Base-by-base conservation (phyloP, 768 basidiomycete genomes). In the Rhizopogon rudus region DNA sequence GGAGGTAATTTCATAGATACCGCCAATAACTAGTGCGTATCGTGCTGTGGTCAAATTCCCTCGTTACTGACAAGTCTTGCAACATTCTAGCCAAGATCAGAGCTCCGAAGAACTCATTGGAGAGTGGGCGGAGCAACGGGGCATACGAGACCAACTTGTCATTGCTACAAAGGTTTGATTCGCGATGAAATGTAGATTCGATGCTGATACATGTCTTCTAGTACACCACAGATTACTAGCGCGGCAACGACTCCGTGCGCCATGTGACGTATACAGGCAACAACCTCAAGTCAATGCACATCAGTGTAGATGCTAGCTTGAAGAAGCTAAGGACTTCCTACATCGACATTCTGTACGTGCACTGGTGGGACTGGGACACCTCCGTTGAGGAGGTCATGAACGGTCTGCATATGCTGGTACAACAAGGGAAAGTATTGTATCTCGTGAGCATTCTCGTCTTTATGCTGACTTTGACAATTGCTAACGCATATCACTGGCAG, bases 331-430 rank as follows among this genome's bases (percentile, higher is more conserved):
- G 63, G 20, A 56, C 63, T 48, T 64, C 59, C 40, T 65, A 62
- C 22, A 57, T 69, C n/a, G 55, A 54, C 13, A 61, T 58, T 35
- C 52, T 62, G 22, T 58, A 67, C 14, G 45, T 69, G n/a, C 67
- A 69, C 44, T 71, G 68, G 68, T 69, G 67, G 67, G 67, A 68
- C 51, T 74, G 81, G 81, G 82, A 83, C 61, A 81, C 79, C 9
- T 70, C 71, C 14, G 71, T 85, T 45, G 77, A 80, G 61, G 83
- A 86, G 65, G 67, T 84, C 41, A 82, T 85, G 81, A 73, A 75
- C 40, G 65, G 71, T 7, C 68, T 86, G 6, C 79, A 85, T 57
- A 67, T 73, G 17, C 72, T 85, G 35, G 78, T 85, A 37, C 65
- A 63, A 7, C 61, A 71, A 33, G 77, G 82, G 16, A 81, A 83